A percentile compares a stretch with the other conserved stretches of the same genome.
These are phyloP conservation scores for Gracilaria gracilis DNA, from an alignment of 23 red algal genomes.

Conservation along the genomic window DNA sequence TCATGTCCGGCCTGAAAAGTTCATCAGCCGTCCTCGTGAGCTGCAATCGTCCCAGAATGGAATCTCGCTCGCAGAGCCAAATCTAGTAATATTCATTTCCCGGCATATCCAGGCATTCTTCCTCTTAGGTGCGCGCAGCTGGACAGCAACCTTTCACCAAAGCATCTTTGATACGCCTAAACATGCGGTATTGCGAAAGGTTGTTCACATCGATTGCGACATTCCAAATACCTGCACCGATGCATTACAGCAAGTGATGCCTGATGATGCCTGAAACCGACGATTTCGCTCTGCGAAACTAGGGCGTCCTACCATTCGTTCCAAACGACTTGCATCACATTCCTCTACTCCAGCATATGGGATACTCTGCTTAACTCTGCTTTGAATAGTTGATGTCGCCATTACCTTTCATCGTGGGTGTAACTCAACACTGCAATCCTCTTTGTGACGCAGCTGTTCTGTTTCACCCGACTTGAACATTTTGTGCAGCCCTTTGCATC, in stretches of 20 bases:
- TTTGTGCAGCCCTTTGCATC: not conserved
- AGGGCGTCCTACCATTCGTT: no score
- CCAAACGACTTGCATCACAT: no score
- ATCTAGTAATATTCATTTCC: not conserved
- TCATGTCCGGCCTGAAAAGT: not conserved
- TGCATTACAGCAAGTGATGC: not conserved
- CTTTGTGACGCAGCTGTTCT: no score
- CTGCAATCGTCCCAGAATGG: not conserved
- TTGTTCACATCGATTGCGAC: not conserved
- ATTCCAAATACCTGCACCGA: not conserved
- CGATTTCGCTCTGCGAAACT: no score
- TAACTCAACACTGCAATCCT: no score
- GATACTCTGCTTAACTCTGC: no score
- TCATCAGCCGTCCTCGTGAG: not conserved
- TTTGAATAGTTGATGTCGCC: no score
- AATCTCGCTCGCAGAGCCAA: not conserved
- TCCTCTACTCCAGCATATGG: no score
- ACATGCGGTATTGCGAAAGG: not conserved
- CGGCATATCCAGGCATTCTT: not conserved
- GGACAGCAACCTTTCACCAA: not conserved
- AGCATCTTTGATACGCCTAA: no score
- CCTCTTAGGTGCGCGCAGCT: not conserved
- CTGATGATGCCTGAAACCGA: no score
- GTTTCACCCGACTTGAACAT: no score
- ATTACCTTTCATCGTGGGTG: no score